Conservation (phyloP, 768 basidiomycete species). For the Amanita molliuscula region DNA sequence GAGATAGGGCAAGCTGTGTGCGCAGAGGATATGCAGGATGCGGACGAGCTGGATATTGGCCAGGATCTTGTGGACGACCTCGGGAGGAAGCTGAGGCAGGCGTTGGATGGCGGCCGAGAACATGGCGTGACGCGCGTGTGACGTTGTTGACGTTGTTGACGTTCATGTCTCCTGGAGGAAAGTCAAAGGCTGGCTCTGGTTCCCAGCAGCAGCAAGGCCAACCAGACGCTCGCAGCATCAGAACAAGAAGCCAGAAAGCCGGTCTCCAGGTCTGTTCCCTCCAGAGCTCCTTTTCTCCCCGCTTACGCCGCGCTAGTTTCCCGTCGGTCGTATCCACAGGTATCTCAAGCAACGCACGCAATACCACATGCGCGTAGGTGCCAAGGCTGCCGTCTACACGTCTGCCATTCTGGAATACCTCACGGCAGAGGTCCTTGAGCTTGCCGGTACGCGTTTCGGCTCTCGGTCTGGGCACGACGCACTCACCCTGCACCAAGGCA, state of each 20-base stretch:
- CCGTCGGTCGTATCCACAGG: slow-evolving; percentile 96
- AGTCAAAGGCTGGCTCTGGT: slow-evolving; percentile 41
- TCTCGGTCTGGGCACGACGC: not conserved
- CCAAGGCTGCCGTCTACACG: slow-evolving; percentile 97
- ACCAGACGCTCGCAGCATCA: slow-evolving; percentile 31
- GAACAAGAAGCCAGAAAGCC: slow-evolving; percentile 74
- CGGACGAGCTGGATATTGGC: slow-evolving; percentile 16
- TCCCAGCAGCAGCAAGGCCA: slow-evolving; percentile 20
- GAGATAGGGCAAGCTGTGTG: slow-evolving; percentile 15
- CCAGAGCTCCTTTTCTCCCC: too few species aligned
- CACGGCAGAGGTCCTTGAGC: slow-evolving; percentile 91
- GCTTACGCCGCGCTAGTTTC: slow-evolving; percentile 48
- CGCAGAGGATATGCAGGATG: slow-evolving; percentile 15
- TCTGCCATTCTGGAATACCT: slow-evolving; percentile 93
- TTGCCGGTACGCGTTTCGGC: slow-evolving; percentile 59
- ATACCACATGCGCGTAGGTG: slow-evolving; percentile 91
- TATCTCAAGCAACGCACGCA: slow-evolving; percentile 88
- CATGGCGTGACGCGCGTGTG: slow-evolving; percentile 5
- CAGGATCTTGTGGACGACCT: slow-evolving; percentile 18
- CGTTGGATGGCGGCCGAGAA: slow-evolving; percentile 11
- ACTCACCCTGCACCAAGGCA: slow-evolving; percentile 39
- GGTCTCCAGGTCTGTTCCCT: slow-evolving; percentile 62
- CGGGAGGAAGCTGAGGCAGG: slow-evolving; percentile 13
- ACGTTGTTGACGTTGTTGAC: slow-evolving; percentile 1
- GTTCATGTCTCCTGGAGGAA: slow-evolving; percentile 35